Evolutionary conservation across 768 basidiomycete species (phyloP).

Genomic region (Leccinum subtestaceum): DNA sequence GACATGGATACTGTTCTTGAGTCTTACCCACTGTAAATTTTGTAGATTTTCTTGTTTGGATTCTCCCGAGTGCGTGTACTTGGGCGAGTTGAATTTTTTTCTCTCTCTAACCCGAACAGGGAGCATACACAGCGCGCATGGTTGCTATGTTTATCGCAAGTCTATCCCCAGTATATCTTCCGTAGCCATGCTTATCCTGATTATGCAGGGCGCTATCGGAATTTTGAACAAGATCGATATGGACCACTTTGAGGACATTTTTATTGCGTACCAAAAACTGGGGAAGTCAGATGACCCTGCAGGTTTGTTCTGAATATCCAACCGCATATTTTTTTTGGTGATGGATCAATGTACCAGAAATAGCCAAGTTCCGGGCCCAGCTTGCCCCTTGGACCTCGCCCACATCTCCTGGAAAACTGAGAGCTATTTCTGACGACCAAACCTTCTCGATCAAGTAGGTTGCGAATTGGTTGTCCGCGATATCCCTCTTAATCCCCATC

Average conservation of each 20-base stretch:
- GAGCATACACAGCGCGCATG: conserved; percentile 76
- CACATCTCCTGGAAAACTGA: conserved; percentile 49
- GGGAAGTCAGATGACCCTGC: conserved; percentile 49
- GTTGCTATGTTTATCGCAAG: conserved; percentile 53
- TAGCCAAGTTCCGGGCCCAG: conserved; percentile 37
- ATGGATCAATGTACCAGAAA: conserved; percentile 29
- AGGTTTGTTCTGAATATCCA: conserved; percentile 33
- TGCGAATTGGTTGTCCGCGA: neutral
- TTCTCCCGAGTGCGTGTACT: conserved; percentile 58
- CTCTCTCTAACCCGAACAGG: conserved; percentile 38
- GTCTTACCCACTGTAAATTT: conserved; percentile 13
- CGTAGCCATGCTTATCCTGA: neutral
- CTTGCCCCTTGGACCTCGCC: conserved; percentile 55
- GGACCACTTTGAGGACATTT: conserved; percentile 68
- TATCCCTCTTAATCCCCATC: conserved; percentile 4
- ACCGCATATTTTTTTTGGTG: neutral
- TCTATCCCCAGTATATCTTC: neutral
- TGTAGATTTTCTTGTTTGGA: conserved; percentile 72
- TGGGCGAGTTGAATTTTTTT: neutral
- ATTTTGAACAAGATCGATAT: conserved; percentile 68
- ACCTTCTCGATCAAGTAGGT: conserved; percentile 63
- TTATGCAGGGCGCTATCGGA: conserved; percentile 60
- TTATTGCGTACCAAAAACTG: conserved; percentile 57
- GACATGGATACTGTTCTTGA: neutral
- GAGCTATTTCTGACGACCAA: conserved; percentile 45